Conservation (phyloP, 345 rosid genomes). For the Citrus mangshanensis region DNA sequence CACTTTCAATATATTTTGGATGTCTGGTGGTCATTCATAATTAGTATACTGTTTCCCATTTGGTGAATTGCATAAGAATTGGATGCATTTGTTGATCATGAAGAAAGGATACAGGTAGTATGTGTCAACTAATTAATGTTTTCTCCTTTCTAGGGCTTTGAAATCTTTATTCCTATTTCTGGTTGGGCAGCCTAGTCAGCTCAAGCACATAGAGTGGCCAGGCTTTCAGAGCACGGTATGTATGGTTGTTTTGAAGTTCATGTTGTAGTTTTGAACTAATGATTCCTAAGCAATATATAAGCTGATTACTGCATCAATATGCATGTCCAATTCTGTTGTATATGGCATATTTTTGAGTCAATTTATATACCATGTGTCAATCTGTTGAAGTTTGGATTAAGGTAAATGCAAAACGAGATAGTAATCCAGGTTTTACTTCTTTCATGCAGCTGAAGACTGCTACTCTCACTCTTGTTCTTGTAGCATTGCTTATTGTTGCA, state of each 20-base stretch:
- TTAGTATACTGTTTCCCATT: not conserved
- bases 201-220: slow-evolving; percentile 86
- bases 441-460: slow-evolving; percentile 76
- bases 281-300: not conserved
- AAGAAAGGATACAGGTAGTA: not conserved
- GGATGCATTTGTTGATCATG: not conserved
- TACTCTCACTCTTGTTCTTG: slow-evolving; percentile 61
- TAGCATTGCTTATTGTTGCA: slow-evolving; percentile 64
- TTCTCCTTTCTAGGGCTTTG: slow-evolving; percentile 40
- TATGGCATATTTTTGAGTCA: not conserved
- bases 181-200: slow-evolving; percentile 76
- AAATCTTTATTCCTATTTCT: slow-evolving; percentile 50
- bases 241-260: not conserved
- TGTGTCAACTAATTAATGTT: not conserved
- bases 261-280: not conserved
- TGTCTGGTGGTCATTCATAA: not conserved
- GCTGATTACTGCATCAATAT: not conserved
- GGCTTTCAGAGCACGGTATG: slow-evolving; percentile 68
- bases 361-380: not conserved
- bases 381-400: slow-evolving; percentile 1
- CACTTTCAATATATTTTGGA: not conserved
- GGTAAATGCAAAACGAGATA: not conserved
- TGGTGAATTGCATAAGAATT: not conserved
- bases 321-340: not conserved
- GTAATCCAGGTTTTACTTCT: slow-evolving; percentile 1